Conservation (phyloP, 345 rosid species). For the Heritiera fomes region DNA sequence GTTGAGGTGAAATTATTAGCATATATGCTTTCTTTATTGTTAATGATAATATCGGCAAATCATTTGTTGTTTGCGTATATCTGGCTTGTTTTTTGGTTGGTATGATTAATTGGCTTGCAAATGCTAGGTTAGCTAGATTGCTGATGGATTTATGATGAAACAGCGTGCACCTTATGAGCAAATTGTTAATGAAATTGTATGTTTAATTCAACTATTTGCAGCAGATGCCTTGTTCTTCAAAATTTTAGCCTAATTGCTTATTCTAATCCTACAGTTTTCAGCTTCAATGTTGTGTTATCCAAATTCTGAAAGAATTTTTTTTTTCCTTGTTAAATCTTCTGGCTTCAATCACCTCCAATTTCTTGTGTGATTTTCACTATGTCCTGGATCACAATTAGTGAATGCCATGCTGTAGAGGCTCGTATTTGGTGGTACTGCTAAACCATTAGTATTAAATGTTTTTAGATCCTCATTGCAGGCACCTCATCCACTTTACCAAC, state of each 20-base stretch:
- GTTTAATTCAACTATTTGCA: not conserved
- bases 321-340: not conserved
- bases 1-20: slow-evolving; percentile 41
- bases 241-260: not conserved
- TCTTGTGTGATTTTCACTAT: not conserved
- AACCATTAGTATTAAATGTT: not conserved
- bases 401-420: not conserved
- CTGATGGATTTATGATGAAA: slow-evolving; percentile 3
- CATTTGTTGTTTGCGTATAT: not conserved
- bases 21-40: not conserved
- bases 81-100: not conserved
- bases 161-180: not conserved
- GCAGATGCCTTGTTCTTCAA: not conserved
- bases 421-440: not conserved
- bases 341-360: not conserved
- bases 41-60: not conserved
- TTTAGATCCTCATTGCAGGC: slow-evolving; percentile 49
- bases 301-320: not conserved
- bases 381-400: not conserved
- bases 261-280: not conserved
- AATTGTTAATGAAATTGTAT: not conserved
- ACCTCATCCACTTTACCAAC: slow-evolving; percentile 86
- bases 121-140: slow-evolving; percentile 8
- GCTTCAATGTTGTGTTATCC: slow-evolving; percentile 12
- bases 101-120: not conserved